Percentiles rank a stretch among this genome's conserved stretches.
These are phyloP conservation scores for Neonectria coccinea DNA, from an alignment of 2,329 filamentous ascomycete genomes.

Conservation along the genomic window DNA sequence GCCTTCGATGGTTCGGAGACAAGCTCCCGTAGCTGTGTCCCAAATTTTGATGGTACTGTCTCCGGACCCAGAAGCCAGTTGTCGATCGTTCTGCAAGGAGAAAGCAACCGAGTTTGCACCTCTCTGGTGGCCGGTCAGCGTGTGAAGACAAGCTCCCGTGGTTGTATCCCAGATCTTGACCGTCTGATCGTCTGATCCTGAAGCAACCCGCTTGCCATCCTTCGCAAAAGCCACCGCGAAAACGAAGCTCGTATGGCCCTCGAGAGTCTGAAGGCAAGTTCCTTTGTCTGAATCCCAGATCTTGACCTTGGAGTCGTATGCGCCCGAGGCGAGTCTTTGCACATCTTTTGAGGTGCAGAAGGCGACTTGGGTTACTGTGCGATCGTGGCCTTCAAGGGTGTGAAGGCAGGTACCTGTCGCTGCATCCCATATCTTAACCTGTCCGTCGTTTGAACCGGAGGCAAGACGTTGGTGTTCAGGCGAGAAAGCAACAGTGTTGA, in stretches of 20 bases:
- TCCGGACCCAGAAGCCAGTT: conserved; percentile 24
- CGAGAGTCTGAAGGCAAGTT: background rate
- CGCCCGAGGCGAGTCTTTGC: background rate
- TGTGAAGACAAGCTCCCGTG: background rate
- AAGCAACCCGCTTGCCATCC: conserved; percentile 1
- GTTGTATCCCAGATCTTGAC: conserved; percentile 13
- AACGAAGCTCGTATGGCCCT: background rate
- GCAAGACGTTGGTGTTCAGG: background rate
- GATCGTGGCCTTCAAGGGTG: background rate
- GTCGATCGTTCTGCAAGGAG: conserved; percentile 19
- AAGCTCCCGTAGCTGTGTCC: conserved; percentile 23
- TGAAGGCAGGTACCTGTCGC: background rate
- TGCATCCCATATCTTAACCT: conserved; percentile 3
- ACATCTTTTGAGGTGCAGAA: background rate
- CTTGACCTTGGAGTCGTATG: background rate
- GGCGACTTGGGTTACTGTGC: background rate
- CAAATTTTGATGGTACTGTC: conserved; percentile 33
- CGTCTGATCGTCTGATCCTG: background rate
- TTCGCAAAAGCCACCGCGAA: background rate
- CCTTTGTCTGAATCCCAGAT: background rate
- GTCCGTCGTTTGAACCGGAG: background rate
- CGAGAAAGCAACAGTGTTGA: background rate
- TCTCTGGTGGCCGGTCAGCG: background rate
- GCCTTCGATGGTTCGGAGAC: conserved; percentile 22
- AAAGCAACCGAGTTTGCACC: conserved; percentile 10